Evolutionary conservation across 2,329 filamentous ascomycete species (phyloP).

Genomic region (Lecanicillium sp.): DNA sequence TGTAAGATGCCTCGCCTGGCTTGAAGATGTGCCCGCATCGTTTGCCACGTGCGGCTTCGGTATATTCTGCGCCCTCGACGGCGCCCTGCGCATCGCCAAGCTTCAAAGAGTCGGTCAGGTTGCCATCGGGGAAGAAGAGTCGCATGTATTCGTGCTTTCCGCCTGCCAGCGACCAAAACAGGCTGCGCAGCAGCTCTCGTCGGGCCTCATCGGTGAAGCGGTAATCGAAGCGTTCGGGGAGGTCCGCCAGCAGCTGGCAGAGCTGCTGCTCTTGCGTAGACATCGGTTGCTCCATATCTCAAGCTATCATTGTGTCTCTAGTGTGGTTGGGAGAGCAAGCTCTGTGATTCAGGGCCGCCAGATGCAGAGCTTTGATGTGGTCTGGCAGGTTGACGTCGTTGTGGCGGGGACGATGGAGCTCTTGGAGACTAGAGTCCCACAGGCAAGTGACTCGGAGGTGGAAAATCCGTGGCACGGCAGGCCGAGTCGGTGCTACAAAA

Average conservation of each 20-base stretch:
- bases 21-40: conserved; percentile 98
- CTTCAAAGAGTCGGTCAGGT: conserved; percentile 59
- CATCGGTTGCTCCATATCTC: conserved; percentile 44
- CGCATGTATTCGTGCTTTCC: conserved; percentile 66
- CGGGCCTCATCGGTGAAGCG: conserved; percentile 68
- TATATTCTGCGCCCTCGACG: conserved; percentile 92
- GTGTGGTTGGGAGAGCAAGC: neutral
- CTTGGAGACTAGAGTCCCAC: too few species aligned
- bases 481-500: too few species aligned
- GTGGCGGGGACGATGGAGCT: too few species aligned
- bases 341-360: neutral
- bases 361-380: neutral
- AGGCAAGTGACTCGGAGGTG: too few species aligned
- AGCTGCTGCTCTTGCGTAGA: conserved; percentile 72
- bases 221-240: conserved; percentile 66
- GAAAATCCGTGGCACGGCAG: too few species aligned
- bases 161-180: conserved; percentile 82
- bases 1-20: conserved; percentile 84
- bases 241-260: conserved; percentile 70
- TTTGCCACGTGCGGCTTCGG: conserved; percentile 82
- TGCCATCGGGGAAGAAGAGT: conserved; percentile 75
- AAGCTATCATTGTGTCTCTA: conserved; percentile 9
- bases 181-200: conserved; percentile 63
- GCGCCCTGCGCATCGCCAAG: conserved; percentile 83
- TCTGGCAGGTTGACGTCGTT: neutral